Base-by-base conservation (phyloP, 306 rosid genomes). In the Dryas drummondii region DNA sequence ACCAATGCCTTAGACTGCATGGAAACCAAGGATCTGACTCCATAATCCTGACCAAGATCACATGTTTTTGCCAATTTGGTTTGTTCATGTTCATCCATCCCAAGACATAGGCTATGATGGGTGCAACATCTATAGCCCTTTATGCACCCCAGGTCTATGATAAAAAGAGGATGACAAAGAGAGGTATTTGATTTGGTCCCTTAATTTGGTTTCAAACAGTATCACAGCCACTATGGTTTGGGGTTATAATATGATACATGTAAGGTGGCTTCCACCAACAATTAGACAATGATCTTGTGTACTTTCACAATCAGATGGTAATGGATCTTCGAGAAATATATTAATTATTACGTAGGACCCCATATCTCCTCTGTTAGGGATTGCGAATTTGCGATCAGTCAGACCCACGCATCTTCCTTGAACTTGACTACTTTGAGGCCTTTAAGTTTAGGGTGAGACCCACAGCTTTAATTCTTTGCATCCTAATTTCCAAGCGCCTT, bases 251-350 rank as follows among this genome's bases (percentile, higher is more conserved):
- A 77, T 42, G 82, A 46, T 32, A 0, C 44, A 59, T 52, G 56
- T 56, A 27, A 59, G 75, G 73, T 88, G 91, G 87, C 74, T 80
- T 83, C 86, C 86, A 80, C 85, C 81, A 72, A 81, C 88, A 80
- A 79, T 84, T 86, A 50, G 92, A 89, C 88, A 87, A 83, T 82
- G 70, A 86, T 87, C 82, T 69, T 15, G 57, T 74, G 82, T 83
- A 76, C 89, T 82, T 84, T 88, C 85, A 0, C 80, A 72, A 1
- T 87, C 83, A 42, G 68, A 83, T 84, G 42, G 77, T 8, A 66
- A 80, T 69, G 75, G 78, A 82, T 87, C 81, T 70, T 84, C 8
- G 40, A 60, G 67, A 17, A 65, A 79, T 22, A 22, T 22, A 22
- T 72, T 82, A 75, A 81, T 70, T 75, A 76, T 79, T 81, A 57